A percentile compares a stretch with the other conserved stretches of the same genome.
These are phyloP conservation scores for Aspergillus homomorphus DNA, from an alignment of 495 filamentous ascomycete genomes.

Conservation along the genomic window DNA sequence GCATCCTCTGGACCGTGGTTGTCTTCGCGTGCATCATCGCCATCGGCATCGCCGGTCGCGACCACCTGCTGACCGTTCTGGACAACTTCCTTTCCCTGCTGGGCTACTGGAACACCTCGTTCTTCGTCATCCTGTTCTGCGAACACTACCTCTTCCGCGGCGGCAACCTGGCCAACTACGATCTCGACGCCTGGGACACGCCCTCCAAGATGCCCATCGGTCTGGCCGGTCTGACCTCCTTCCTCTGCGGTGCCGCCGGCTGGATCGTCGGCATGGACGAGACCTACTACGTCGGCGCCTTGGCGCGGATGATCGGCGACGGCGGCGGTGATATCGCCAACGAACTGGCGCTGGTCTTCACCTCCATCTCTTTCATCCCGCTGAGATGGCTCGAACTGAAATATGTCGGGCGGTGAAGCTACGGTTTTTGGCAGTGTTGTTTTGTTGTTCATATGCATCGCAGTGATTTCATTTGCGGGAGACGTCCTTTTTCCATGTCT, in stretches of 20 bases:
- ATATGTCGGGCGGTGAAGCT: conserved; percentile 25
- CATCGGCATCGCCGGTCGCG: conserved; percentile 40
- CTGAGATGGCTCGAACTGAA: conserved; percentile 26
- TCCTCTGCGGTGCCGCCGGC: conserved; percentile 32
- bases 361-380: conserved; percentile 20
- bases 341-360: conserved; percentile 28
- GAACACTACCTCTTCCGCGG: conserved; percentile 61
- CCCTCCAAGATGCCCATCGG: conserved; percentile 32
- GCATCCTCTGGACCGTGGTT: conserved; percentile 41
- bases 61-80: conserved; percentile 37
- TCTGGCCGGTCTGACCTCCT: conserved; percentile 27
- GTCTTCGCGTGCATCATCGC: conserved; percentile 38
- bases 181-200: conserved; percentile 36
- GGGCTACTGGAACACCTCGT: conserved; percentile 59
- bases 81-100: conserved; percentile 57
- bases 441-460: too few species aligned
- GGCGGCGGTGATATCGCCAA: conserved; percentile 31
- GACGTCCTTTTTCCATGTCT: too few species aligned
- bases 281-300: conserved; percentile 33
- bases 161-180: conserved; percentile 42
- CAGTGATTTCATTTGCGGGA: too few species aligned
- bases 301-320: conserved; percentile 24
- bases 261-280: conserved; percentile 41
- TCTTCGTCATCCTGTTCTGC: conserved; percentile 54
- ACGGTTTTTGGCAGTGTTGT: neutral